Percentiles rank a stretch among this genome's conserved stretches.
Evolutionary conservation across 2,329 filamentous ascomycete genomes (phyloP).

Genomic region (Neopestalotiopsis sp.): DNA sequence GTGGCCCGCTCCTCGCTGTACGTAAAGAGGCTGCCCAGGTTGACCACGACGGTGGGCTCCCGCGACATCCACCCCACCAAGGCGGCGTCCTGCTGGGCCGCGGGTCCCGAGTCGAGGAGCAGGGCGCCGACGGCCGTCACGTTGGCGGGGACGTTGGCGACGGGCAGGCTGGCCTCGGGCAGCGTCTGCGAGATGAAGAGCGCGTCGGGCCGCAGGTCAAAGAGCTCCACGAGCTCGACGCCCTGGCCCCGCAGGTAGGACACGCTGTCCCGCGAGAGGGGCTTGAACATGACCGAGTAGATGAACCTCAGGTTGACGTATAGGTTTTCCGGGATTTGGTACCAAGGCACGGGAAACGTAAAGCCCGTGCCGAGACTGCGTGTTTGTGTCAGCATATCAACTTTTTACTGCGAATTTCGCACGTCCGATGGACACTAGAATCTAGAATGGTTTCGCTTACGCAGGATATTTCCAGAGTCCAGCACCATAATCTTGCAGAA

Average conservation of each 20-base stretch:
- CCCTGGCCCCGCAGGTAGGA: slow-evolving; percentile 27
- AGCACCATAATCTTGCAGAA: slow-evolving; percentile 21
- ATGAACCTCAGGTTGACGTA: slow-evolving; percentile 20
- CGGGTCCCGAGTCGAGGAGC: slow-evolving; percentile 24
- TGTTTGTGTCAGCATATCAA: background rate
- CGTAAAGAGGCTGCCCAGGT: slow-evolving; percentile 30
- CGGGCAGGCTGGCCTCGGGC: slow-evolving; percentile 30
- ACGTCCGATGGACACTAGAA: background rate
- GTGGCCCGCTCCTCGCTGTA: slow-evolving; percentile 30
- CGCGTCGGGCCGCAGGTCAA: slow-evolving; percentile 25
- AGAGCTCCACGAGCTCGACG: slow-evolving; percentile 26
- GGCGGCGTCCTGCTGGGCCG: slow-evolving; percentile 31
- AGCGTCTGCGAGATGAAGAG: slow-evolving; percentile 34
- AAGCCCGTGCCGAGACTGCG: slow-evolving; percentile 26
- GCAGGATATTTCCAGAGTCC: slow-evolving; percentile 30
- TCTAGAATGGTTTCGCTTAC: background rate
- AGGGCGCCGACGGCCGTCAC: slow-evolving; percentile 31
- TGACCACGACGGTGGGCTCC: slow-evolving; percentile 33
- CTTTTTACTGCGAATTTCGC: background rate
- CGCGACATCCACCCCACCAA: slow-evolving; percentile 29
- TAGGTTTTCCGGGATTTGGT: slow-evolving; percentile 26
- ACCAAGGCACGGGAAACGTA: slow-evolving; percentile 29
- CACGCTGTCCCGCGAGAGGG: slow-evolving; percentile 14
- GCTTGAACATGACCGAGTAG: slow-evolving; percentile 17
- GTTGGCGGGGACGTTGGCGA: slow-evolving; percentile 28